phyloP scores from a whole-genome alignment of 495 filamentous ascomycete genomes.

The Talaromyces ruber region DNA sequence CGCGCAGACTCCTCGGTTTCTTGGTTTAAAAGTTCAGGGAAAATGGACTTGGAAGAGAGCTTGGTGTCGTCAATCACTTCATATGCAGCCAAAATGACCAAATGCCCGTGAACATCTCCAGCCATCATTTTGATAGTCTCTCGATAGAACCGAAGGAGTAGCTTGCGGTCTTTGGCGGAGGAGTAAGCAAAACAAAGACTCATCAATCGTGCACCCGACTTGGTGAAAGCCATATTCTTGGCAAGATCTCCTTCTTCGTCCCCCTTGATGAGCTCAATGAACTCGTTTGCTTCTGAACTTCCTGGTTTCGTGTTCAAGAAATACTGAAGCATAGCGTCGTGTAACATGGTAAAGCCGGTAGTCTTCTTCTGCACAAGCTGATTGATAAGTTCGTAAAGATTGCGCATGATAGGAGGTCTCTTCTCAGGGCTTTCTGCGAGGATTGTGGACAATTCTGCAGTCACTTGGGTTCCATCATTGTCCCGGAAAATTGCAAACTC shows the following conservation, averaged over 20 bases:
- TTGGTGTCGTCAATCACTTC: slow-evolving; percentile 93
- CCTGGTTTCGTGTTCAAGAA: slow-evolving; percentile 70
- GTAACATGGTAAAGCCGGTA: slow-evolving; percentile 90
- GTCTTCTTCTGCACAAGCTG: slow-evolving; percentile 89
- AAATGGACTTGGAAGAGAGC: slow-evolving; percentile 73
- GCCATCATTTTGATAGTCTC: slow-evolving; percentile 77
- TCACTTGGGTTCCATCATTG: slow-evolving; percentile 32
- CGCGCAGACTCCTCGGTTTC: slow-evolving; percentile 45
- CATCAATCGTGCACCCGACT: slow-evolving; percentile 73
- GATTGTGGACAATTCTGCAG: slow-evolving; percentile 61
- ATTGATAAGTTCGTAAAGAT: slow-evolving; percentile 77
- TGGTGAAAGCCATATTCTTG: slow-evolving; percentile 93
- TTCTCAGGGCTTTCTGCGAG: slow-evolving; percentile 73
- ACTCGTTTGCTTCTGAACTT: slow-evolving; percentile 73
- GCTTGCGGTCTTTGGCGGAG: slow-evolving; percentile 86
- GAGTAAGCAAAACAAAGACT: slow-evolving; percentile 74
- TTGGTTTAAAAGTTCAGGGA: slow-evolving; percentile 72
- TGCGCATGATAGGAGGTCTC: slow-evolving; percentile 73
- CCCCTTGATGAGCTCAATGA: slow-evolving; percentile 80
- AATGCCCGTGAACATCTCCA: slow-evolving; percentile 67
- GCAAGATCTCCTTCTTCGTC: slow-evolving; percentile 83
- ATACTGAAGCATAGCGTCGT: slow-evolving; percentile 97
- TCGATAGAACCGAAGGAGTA: slow-evolving; percentile 77
- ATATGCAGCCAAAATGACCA: slow-evolving; percentile 72
- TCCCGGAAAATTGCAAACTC: slow-evolving; percentile 79